Conservation (phyloP, 441 rosid species). For the Erodium moschatum region DNA sequence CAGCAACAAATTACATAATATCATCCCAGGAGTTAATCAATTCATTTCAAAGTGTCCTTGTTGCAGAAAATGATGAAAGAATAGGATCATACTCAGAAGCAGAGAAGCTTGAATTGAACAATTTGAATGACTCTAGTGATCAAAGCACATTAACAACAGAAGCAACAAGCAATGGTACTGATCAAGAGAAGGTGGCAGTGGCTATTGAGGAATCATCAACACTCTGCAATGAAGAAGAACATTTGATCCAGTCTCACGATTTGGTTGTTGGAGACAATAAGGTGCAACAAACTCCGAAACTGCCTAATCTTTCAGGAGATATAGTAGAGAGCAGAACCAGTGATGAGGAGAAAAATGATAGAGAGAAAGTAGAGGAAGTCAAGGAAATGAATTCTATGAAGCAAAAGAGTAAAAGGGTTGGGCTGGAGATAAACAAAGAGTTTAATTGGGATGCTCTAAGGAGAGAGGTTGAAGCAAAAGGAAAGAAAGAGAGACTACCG, state of each 20-base stretch:
- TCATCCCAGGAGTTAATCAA: neutral
- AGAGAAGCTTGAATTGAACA: slow-evolving; percentile 25
- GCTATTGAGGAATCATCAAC: slow-evolving; percentile 25
- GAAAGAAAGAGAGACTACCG: slow-evolving; percentile 41
- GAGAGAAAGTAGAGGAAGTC: slow-evolving; percentile 25
- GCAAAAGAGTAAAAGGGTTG: slow-evolving; percentile 43
- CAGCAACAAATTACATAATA: slow-evolving; percentile 12
- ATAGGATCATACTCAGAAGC: slow-evolving; percentile 34
- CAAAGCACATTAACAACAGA: slow-evolving; percentile 22
- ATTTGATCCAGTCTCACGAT: no score
- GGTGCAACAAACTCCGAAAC: slow-evolving; percentile 20
- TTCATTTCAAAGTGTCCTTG: neutral
- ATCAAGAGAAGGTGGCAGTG: slow-evolving; percentile 21
- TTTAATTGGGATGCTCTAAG: slow-evolving; percentile 79
- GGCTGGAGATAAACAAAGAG: slow-evolving; percentile 35
- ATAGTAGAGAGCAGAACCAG: slow-evolving; percentile 30
- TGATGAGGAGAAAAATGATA: slow-evolving; percentile 23
- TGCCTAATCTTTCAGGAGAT: slow-evolving; percentile 24
- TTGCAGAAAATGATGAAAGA: slow-evolving; percentile 30
- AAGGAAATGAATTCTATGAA: slow-evolving; percentile 27
- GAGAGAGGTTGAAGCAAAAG: slow-evolving; percentile 36
- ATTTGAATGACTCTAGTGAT: slow-evolving; percentile 26
- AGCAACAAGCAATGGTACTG: slow-evolving; percentile 22
- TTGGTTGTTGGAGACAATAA: slow-evolving; percentile 13
- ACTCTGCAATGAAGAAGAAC: slow-evolving; percentile 17